A percentile compares a stretch with the other conserved stretches of the same genome.
These are phyloP conservation scores for Biancaea sappan DNA, from an alignment of 306 rosid genomes.

Conservation along the genomic window DNA sequence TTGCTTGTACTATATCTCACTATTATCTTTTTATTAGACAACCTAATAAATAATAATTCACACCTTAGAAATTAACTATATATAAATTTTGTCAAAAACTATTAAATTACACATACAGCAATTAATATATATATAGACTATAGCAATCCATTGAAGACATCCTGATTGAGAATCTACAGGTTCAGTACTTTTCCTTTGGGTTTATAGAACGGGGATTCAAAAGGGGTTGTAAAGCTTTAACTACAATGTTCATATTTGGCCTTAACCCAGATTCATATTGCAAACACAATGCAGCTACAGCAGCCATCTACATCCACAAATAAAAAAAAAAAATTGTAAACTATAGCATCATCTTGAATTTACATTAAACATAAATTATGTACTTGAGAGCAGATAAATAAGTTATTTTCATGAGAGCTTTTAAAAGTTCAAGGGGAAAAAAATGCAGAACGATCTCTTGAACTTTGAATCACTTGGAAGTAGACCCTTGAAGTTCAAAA, in stretches of 20 bases:
- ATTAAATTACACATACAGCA: neutral
- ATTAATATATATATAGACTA: neutral
- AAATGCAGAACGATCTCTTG: too few species aligned
- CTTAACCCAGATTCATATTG: conserved; percentile 82
- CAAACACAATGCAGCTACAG: conserved; percentile 79
- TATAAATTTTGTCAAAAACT: too few species aligned
- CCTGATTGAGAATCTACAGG: conserved; percentile 38
- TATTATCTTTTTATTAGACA: too few species aligned
- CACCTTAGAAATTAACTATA: too few species aligned
- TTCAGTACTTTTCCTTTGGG: conserved; percentile 38
- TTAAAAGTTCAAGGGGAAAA: too few species aligned
- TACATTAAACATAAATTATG: neutral
- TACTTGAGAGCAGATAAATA: neutral
- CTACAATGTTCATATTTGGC: conserved; percentile 79
- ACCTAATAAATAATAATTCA: too few species aligned
- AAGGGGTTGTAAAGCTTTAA: conserved; percentile 74
- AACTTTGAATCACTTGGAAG: too few species aligned
- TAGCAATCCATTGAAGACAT: neutral
- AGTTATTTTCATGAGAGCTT: too few species aligned
- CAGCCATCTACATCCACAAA: conserved; percentile 60
- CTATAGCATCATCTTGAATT: neutral
- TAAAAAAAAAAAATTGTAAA: conserved; percentile 1
- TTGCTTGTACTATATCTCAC: too few species aligned
- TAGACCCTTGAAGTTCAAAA: too few species aligned
- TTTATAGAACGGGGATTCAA: conserved; percentile 54